Base-by-base conservation (phyloP, 768 basidiomycete species). In the Russula vinacea region DNA sequence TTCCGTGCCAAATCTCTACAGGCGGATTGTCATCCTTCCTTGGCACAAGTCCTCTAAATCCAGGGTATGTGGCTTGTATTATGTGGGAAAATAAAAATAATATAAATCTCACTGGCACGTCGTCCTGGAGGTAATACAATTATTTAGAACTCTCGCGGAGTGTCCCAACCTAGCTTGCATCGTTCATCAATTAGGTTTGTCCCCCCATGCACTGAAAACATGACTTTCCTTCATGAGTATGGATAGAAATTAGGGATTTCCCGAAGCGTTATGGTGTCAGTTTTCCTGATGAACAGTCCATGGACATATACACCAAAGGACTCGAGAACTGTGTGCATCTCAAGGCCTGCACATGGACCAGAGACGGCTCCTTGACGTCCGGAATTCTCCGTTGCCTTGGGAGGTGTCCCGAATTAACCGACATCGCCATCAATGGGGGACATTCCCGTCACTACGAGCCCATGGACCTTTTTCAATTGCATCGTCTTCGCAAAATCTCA, bases 371-470 rank as follows among this genome's bases (percentile, higher is more conserved):
- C 5, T 74, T 92, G 24, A 83, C 78, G 45, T 81, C 85, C 5
- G 74, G 76, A 0, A 81, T 90, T 39, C 77, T 93, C 10, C 67
- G 76, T n/a, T 80, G 82, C 19, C 74, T 92, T 6, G 73, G 73
- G 6, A 52, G 70, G 13, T 81, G 78, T 22, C 68, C 71, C 1
- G 68, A 75, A 1, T 75, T 92, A 9, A 69, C 74, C 33, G 84
- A 84, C 55, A 74, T 92, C 2, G 87, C 90, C 70, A 81, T 93
- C 47, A 93, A 92, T 60, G 90, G 90, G 1, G 79, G 84, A 58
- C 78, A 78, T 68, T 78, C 79, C 49, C 66, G 69, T 45, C 76
- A 84, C 58, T 89, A 88, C 67, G 75, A 86, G 65, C 83, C 87
- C 0, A 56, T 56, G 1, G 67, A 83, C 5, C 78, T 93, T 3